Conservation (phyloP, 345 rosid species). For the Arabis hirsuta region DNA sequence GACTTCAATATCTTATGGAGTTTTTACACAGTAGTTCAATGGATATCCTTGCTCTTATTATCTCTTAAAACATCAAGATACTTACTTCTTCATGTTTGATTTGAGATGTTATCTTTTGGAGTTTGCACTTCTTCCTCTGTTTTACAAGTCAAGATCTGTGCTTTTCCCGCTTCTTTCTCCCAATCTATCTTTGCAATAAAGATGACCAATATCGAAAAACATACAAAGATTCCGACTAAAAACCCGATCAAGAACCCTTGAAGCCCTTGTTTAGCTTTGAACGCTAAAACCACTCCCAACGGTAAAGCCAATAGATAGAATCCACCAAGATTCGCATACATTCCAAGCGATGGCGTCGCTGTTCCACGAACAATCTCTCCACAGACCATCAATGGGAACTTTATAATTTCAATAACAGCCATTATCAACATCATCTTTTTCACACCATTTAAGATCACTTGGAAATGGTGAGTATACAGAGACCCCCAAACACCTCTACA, state of each 20-base stretch:
- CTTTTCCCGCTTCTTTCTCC: conserved; percentile 74
- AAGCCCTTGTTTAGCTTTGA: conserved; percentile 62
- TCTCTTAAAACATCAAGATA: background rate
- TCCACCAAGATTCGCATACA: conserved; percentile 76
- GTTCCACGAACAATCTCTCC: conserved; percentile 82
- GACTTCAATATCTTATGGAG: no score
- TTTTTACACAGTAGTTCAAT: no score
- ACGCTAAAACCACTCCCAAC: conserved; percentile 57
- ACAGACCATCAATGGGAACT: conserved; percentile 76
- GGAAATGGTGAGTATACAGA: conserved; percentile 60
- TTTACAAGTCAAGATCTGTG: conserved; percentile 54
- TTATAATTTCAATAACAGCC: conserved; percentile 70
- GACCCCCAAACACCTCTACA: conserved; percentile 77
- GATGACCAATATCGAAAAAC: conserved; percentile 54
- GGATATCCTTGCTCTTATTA: background rate
- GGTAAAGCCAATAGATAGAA: conserved; percentile 86
- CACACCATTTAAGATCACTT: conserved; percentile 54
- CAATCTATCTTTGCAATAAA: conserved; percentile 62
- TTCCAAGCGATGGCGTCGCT: conserved; percentile 72
- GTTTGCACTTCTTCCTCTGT: conserved; percentile 34
- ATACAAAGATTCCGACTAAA: conserved; percentile 53
- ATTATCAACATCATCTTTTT: conserved; percentile 72
- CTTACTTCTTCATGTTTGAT: conserved; percentile 1
- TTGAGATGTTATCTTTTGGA: conserved; percentile 18
- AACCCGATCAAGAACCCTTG: conserved; percentile 74